Percentiles rank a stretch among this genome's conserved stretches.
phyloP scores from a whole-genome alignment of 164 flowering plant species.

The Vitis cinerea region DNA sequence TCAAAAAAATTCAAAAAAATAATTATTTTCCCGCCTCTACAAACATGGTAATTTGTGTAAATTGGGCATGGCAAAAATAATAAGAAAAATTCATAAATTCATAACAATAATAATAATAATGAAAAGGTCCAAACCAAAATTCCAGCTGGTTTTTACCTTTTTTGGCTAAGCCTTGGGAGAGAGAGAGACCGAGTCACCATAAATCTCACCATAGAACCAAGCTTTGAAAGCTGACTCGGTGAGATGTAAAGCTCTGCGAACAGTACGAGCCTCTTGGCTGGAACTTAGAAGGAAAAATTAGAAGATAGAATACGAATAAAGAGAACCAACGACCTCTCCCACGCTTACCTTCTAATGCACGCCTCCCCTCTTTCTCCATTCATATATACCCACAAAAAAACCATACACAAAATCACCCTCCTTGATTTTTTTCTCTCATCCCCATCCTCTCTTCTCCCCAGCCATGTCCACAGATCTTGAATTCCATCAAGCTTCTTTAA shows the following conservation, averaged over 20 bases:
- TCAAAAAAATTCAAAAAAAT: no score
- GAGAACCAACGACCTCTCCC: conserved; percentile 5
- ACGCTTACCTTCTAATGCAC: conserved; percentile 16
- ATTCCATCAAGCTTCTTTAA: background rate
- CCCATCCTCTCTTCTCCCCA: background rate
- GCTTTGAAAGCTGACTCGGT: no score
- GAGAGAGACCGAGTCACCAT: background rate
- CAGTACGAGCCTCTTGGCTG: no score
- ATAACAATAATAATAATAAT: no score
- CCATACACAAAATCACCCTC: background rate
- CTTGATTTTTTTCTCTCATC: background rate
- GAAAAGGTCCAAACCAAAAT: no score
- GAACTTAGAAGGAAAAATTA: background rate
- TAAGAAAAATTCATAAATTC: no score
- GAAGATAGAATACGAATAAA: conserved; percentile 5
- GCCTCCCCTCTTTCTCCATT: conserved; percentile 1
- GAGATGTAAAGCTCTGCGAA: no score
- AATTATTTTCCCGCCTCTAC: no score
- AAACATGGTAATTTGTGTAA: no score
- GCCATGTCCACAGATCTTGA: conserved; percentile 34
- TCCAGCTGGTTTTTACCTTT: no score
- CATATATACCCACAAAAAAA: background rate
- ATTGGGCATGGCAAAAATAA: no score
- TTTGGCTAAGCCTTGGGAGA: no score
- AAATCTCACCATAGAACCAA: background rate